phyloP scores from a whole-genome alignment of 495 filamentous ascomycete species.

The Barbatosphaeria neglecta region DNA sequence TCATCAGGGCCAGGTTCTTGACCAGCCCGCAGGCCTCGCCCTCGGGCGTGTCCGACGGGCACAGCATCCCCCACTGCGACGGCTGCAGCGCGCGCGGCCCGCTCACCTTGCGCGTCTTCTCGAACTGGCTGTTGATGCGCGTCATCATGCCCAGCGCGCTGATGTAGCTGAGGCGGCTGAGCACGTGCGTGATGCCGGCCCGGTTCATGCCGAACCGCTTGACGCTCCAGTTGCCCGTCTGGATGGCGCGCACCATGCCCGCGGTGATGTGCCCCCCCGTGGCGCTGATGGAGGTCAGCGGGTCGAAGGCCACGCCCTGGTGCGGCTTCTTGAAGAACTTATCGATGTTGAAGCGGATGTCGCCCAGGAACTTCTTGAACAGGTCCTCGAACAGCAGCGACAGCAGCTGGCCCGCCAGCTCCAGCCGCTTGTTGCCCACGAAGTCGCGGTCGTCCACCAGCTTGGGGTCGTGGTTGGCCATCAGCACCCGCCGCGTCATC shows the following conservation, averaged over 20 bases:
- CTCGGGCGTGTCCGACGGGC: conserved; percentile 93
- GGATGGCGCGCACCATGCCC: conserved; percentile 86
- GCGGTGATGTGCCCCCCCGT: conserved; percentile 73
- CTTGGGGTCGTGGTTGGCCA: conserved; percentile 78
- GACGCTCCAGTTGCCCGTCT: conserved; percentile 94
- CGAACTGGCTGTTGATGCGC: conserved; percentile 93
- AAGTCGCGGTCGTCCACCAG: conserved; percentile 95
- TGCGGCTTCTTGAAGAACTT: conserved; percentile 86
- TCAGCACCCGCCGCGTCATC: conserved; percentile 88
- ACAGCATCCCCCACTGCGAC: conserved; percentile 96
- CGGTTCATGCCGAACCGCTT: conserved; percentile 98
- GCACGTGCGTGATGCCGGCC: conserved; percentile 91
- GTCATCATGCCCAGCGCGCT: conserved; percentile 99
- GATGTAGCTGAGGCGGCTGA: conserved; percentile 93
- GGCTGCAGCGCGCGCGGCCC: conserved; percentile 92
- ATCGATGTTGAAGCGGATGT: conserved; percentile 83
- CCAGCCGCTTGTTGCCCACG: conserved; percentile 91
- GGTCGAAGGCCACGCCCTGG: conserved; percentile 76
- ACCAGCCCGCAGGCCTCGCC: conserved; percentile 96
- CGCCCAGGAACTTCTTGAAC: conserved; percentile 85
- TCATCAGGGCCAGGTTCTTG: conserved; percentile 98
- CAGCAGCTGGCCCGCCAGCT: conserved; percentile 86
- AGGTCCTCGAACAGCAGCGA: conserved; percentile 94
- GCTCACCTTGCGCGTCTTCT: conserved; percentile 92
- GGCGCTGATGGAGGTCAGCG: conserved; percentile 58